These are phyloP conservation scores for Fusarium chaquense DNA, from an alignment of 2,329 filamentous ascomycete genomes.

Conservation along the genomic window DNA sequence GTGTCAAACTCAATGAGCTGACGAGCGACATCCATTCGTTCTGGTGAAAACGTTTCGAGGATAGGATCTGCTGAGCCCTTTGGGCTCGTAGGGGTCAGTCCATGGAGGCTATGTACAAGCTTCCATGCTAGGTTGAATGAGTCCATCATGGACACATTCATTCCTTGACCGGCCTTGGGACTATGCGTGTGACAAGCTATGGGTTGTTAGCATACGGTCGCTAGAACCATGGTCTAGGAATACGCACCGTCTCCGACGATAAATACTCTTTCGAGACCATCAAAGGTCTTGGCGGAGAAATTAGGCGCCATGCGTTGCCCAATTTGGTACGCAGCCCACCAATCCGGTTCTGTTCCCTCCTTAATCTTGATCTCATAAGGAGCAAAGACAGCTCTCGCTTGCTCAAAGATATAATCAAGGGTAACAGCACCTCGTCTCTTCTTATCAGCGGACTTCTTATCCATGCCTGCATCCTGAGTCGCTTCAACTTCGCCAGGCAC, in stretches of 20 bases:
- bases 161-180: slow-evolving; percentile 22
- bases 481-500: slow-evolving; percentile 15
- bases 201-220: rapidly evolving
- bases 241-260: slow-evolving; percentile 23
- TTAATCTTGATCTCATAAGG: slow-evolving; percentile 24
- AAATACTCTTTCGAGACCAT: slow-evolving; percentile 15
- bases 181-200: slow-evolving; percentile 24
- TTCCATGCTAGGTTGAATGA: slow-evolving; percentile 27
- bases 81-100: neutral
- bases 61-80: neutral
- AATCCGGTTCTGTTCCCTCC: slow-evolving; percentile 18
- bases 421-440: slow-evolving; percentile 22
- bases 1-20: slow-evolving; percentile 26
- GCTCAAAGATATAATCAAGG: slow-evolving; percentile 25
- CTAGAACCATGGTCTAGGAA: rapidly evolving
- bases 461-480: slow-evolving; percentile 1
- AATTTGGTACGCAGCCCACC: slow-evolving; percentile 31
- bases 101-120: slow-evolving; percentile 7
- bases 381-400: slow-evolving; percentile 17
- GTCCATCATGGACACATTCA: slow-evolving; percentile 32
- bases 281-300: slow-evolving; percentile 2
- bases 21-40: slow-evolving; percentile 9
- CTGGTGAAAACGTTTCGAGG: slow-evolving; percentile 2
- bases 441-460: slow-evolving; percentile 25
- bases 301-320: slow-evolving; percentile 20